Conservation (phyloP, 495 filamentous ascomycete genomes). For the Parachaetomium inaequale region DNA sequence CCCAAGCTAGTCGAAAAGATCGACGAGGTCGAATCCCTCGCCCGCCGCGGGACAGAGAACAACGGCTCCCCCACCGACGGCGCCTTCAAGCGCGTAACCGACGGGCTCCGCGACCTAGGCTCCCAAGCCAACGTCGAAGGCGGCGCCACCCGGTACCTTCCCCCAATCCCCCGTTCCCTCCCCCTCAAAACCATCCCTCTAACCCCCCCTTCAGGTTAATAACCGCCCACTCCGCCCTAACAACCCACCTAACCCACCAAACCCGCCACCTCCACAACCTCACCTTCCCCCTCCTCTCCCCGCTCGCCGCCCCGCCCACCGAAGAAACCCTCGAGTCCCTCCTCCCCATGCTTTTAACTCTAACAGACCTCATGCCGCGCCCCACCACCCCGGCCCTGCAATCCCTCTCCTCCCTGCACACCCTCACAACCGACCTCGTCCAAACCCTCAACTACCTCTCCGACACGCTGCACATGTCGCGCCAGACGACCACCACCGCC, state of each 20-base stretch:
- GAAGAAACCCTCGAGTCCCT: slow-evolving; percentile 62
- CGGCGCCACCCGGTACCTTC: slow-evolving; percentile 64
- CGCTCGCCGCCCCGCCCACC: slow-evolving; percentile 50
- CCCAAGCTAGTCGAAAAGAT: slow-evolving; percentile 69
- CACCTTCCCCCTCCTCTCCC: slow-evolving; percentile 66
- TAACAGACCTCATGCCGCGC: slow-evolving; percentile 54
- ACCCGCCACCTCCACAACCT: slow-evolving; percentile 77
- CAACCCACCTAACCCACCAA: slow-evolving; percentile 80
- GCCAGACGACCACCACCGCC: slow-evolving; percentile 77
- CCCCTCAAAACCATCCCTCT: slow-evolving; percentile 15
- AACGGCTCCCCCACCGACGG: slow-evolving; percentile 65
- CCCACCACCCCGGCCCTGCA: slow-evolving; percentile 51
- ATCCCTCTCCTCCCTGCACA: slow-evolving; percentile 58
- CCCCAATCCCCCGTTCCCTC: background rate
- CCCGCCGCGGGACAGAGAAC: slow-evolving; percentile 65
- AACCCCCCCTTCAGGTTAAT: slow-evolving; percentile 61
- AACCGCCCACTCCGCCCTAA: slow-evolving; percentile 80
- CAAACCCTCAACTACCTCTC: slow-evolving; percentile 76
- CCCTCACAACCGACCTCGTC: slow-evolving; percentile 72
- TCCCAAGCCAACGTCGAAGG: slow-evolving; percentile 79
- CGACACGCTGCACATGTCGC: slow-evolving; percentile 93
- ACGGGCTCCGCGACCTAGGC: slow-evolving; percentile 70
- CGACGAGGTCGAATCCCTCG: slow-evolving; percentile 72
- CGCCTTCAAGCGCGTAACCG: slow-evolving; percentile 67
- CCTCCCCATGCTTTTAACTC: slow-evolving; percentile 56